A percentile compares a stretch with the other conserved stretches of the same genome.
These are phyloP conservation scores for Biscutella laevigata DNA, from an alignment of 441 rosid species.

Conservation along the genomic window DNA sequence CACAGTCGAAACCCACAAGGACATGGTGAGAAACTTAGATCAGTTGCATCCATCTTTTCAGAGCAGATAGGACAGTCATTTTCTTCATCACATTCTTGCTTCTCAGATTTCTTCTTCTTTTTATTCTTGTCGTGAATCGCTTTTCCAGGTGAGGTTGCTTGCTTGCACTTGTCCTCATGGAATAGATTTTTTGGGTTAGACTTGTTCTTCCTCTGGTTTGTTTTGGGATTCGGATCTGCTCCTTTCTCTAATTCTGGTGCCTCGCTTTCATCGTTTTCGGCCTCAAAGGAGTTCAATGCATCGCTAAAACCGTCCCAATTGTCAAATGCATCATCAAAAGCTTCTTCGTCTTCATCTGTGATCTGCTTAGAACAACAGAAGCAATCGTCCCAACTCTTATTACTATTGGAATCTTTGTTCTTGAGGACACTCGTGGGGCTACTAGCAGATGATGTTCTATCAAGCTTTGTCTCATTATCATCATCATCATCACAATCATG, in stretches of 20 bases:
- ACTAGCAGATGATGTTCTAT: conserved; percentile 24
- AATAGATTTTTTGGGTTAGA: background rate
- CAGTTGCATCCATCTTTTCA: conserved; percentile 74
- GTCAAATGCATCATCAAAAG: conserved; percentile 47
- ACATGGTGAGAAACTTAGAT: conserved; percentile 67
- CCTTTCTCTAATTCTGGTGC: conserved; percentile 32
- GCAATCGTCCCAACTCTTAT: too few species aligned
- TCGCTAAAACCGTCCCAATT: conserved; percentile 73
- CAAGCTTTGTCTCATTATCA: conserved; percentile 4
- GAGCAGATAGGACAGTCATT: conserved; percentile 67
- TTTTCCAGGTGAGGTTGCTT: conserved; percentile 6
- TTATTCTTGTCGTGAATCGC: conserved; percentile 12
- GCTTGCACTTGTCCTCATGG: background rate
- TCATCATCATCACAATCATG: background rate
- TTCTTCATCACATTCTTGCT: conserved; percentile 25
- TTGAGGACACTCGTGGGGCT: conserved; percentile 37
- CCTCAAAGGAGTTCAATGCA: conserved; percentile 48
- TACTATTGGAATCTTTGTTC: conserved; percentile 35
- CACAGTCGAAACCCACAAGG: conserved; percentile 69
- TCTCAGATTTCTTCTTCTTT: conserved; percentile 12
- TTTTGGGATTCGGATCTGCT: background rate
- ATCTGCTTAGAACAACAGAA: conserved; percentile 42
- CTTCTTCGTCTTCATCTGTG: conserved; percentile 58
- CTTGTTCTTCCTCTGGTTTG: conserved; percentile 20
- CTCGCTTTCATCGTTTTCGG: conserved; percentile 26